These are phyloP conservation scores for Ammopiptanthus mongolicus DNA, from an alignment of 306 rosid species.

Conservation along the genomic window DNA sequence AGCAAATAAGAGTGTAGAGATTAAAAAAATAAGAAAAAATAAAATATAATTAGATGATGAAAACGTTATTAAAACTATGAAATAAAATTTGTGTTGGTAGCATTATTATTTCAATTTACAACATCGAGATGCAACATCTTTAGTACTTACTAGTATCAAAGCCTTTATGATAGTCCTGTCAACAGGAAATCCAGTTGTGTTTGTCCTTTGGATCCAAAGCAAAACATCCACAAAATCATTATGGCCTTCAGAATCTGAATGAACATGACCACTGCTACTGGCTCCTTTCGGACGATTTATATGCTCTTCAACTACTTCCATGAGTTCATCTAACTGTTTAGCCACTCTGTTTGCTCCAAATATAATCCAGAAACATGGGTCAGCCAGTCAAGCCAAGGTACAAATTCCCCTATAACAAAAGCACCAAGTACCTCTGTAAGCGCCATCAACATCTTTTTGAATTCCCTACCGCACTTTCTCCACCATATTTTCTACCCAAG, in stretches of 20 bases:
- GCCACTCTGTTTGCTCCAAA: slow-evolving; percentile 33
- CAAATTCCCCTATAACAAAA: slow-evolving; percentile 36
- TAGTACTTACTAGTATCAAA: slow-evolving; percentile 32
- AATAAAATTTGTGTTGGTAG: too few species aligned
- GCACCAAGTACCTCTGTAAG: slow-evolving; percentile 32
- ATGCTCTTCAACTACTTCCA: slow-evolving; percentile 50
- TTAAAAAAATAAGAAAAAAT: too few species aligned
- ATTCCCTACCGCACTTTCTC: slow-evolving; percentile 19
- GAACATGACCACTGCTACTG: background rate
- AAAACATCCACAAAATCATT: slow-evolving; percentile 50
- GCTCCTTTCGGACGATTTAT: background rate
- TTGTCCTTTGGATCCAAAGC: slow-evolving; percentile 32
- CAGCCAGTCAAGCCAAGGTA: slow-evolving; percentile 56
- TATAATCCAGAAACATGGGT: slow-evolving; percentile 30
- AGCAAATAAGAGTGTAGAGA: too few species aligned
- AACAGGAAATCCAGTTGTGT: slow-evolving; percentile 33
- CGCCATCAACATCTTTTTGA: slow-evolving; percentile 23
- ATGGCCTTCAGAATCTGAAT: background rate
- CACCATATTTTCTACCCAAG: slow-evolving; percentile 48
- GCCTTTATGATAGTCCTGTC: slow-evolving; percentile 42
- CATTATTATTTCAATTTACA: too few species aligned
- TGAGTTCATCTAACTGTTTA: slow-evolving; percentile 34
- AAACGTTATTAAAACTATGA: too few species aligned
- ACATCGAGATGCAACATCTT: background rate
- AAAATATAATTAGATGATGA: too few species aligned